Evolutionary conservation across 2,329 filamentous ascomycete genomes (phyloP).

Genomic region (Ophiostoma ips): DNA sequence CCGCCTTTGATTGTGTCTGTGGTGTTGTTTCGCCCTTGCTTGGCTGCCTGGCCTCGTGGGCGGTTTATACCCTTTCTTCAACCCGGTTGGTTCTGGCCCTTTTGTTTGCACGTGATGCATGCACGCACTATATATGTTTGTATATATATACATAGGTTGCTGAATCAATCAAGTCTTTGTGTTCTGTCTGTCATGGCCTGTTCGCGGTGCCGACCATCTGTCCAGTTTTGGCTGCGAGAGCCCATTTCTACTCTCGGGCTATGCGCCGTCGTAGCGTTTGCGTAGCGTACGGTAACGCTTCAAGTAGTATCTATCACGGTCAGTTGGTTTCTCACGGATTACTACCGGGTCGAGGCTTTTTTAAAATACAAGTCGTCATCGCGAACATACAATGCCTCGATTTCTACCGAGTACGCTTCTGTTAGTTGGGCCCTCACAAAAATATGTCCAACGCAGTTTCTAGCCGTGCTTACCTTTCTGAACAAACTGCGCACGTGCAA

Average conservation of each 20-base stretch:
- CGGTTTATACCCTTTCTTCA: not conserved
- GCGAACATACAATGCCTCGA: slow-evolving; percentile 88
- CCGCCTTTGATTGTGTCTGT: not conserved
- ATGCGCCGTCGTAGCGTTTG: slow-evolving; percentile 55
- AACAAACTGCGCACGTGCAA: slow-evolving; percentile 71
- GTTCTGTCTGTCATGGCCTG: no score
- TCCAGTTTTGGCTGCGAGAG: no score
- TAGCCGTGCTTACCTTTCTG: slow-evolving; percentile 54
- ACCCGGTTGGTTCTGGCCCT: no score
- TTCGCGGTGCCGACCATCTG: no score
- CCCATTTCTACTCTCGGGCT: no score
- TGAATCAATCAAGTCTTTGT: no score
- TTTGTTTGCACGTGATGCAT: no score
- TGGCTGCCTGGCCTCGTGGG: not conserved
- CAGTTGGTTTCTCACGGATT: not conserved
- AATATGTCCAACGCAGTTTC: no score
- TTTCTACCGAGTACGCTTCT: slow-evolving; percentile 42
- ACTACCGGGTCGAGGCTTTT: no score
- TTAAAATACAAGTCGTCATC: no score
- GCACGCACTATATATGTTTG: not conserved
- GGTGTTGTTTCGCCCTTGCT: not conserved
- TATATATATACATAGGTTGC: slow-evolving; percentile 6
- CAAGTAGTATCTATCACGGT: slow-evolving; percentile 59
- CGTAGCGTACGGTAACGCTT: slow-evolving; percentile 79
- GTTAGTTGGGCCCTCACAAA: not conserved